phyloP scores from a whole-genome alignment of 108 stramenopile species.

The Pseudonitzschia pungens region DNA sequence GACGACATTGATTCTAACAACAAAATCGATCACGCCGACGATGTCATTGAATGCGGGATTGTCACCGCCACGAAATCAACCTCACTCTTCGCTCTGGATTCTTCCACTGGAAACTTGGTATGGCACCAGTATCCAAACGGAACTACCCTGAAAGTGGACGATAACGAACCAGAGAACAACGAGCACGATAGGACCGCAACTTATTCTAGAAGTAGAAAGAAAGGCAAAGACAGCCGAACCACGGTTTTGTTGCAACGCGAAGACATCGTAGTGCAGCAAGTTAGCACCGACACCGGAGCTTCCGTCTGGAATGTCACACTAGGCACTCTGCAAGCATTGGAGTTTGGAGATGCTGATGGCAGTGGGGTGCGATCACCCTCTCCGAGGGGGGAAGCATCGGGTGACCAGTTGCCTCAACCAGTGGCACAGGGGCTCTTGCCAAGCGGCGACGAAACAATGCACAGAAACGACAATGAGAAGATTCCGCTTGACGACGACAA shows the following conservation, averaged over 20 bases:
- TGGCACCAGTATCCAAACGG: conserved; percentile 49
- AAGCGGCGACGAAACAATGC: neutral
- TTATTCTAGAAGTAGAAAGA: conserved; percentile 24
- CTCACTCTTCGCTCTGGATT: conserved; percentile 65
- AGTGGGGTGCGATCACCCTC: neutral
- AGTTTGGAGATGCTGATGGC: conserved; percentile 48
- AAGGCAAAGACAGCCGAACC: conserved; percentile 24
- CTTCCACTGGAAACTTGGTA: conserved; percentile 50
- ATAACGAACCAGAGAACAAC: neutral
- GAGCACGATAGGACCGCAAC: neutral
- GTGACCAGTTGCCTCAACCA: neutral
- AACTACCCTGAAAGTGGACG: conserved; percentile 15
- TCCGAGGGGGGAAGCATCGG: conserved; percentile 10
- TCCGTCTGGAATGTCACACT: conserved; percentile 80
- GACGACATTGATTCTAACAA: neutral
- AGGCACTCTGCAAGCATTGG: conserved; percentile 65
- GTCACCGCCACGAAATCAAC: conserved; percentile 76
- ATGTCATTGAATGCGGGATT: conserved; percentile 58
- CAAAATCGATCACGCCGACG: conserved; percentile 9
- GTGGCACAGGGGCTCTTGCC: conserved; percentile 14
- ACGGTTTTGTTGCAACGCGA: conserved; percentile 75
- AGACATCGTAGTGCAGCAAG: conserved; percentile 68
- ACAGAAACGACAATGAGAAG: neutral
- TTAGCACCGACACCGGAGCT: conserved; percentile 60
- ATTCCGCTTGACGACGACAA: neutral